Evolutionary conservation across 352 stramenopile species (phyloP), one percentile per base, ranked within the genome.

Genomic region (Blastocystis sp.): DNA sequence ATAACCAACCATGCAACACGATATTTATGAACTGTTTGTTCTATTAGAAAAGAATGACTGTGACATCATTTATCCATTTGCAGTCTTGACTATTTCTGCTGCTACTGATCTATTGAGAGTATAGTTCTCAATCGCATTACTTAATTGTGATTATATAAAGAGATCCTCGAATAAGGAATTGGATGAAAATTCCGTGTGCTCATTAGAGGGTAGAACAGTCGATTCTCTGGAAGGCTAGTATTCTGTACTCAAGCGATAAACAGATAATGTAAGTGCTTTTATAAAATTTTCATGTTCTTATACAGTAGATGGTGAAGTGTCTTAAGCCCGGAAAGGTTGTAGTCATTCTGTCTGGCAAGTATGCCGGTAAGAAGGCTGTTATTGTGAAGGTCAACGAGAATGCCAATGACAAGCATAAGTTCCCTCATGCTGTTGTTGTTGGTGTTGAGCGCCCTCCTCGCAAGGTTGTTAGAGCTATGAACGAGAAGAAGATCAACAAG

Each of bases 291-390:
- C 40, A 19, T 24, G 33, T 24, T 60, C 33, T 60, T 62, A 60
- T 60, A 35, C 22, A 40, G 22, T 81, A 81, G 70, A 81, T 81
- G 70, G 70, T 81, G 22, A 88, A 88, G 77, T 88, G 33, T 88
- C 62, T 88, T 77, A 88, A 89, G 69, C 40, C 80, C 27, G 84
- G 84, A 75, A 90, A 90, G 57, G 84, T 90, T 40, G 84, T 90
- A 24, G 51, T 90, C 54, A 51, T 90, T 62, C 51, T 89, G n/a
- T 79, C 84, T 78, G 84, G 84, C 22, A 77, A 77, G 19, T 89
- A 89, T 79, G 84, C 84, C 51, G 84, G 84, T 40, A 90, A 90
- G 84, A 90, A 90, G 84, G 84, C 84, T 57, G 78, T 90, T 42
- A 90, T 90, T 53, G 84, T 90, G 40, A 90, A 90, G 76, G 58